Percentiles rank a stretch among this genome's conserved stretches.
These are phyloP conservation scores for Trichoderma erinaceum DNA, from an alignment of 495 filamentous ascomycete species.

Conservation along the genomic window DNA sequence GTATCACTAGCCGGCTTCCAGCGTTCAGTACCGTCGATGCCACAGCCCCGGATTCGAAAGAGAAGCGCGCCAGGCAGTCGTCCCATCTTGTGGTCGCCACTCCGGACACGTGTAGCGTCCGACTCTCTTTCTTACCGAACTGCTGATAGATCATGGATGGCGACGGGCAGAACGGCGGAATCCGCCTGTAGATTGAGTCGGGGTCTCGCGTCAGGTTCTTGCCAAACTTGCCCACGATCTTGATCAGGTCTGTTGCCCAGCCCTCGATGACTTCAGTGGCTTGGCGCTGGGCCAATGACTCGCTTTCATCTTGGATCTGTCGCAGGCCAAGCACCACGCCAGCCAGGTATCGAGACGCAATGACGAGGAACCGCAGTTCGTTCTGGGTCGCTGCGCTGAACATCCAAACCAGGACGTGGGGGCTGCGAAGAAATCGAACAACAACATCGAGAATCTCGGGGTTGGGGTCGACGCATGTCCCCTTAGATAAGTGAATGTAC, in stretches of 20 bases:
- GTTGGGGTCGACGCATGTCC: constrained; percentile 20
- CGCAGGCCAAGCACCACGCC: constrained; percentile 10
- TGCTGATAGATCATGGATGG: constrained; percentile 15
- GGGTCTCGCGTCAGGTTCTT: constrained; percentile 25
- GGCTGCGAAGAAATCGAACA: constrained; percentile 4
- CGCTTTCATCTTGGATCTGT: neutral
- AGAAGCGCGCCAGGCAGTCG: constrained; percentile 13
- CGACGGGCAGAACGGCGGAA: constrained; percentile 35
- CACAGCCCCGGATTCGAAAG: constrained; percentile 1
- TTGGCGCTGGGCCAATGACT: neutral
- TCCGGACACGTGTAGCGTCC: constrained; percentile 4
- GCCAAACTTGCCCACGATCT: constrained; percentile 36
- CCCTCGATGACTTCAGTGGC: constrained; percentile 22
- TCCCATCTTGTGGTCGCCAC: constrained; percentile 4
- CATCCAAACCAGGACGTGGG: neutral
- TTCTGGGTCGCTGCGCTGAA: neutral
- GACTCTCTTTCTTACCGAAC: constrained; percentile 14
- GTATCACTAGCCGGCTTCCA: constrained; percentile 14
- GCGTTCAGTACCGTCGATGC: constrained; percentile 14
- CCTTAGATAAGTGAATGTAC: constrained; percentile 27
- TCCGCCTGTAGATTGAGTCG: constrained; percentile 30
- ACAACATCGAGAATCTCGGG: neutral
- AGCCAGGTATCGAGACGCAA: constrained; percentile 16
- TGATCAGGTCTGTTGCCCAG: constrained; percentile 39
- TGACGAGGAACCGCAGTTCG: neutral